Conservation (phyloP, 2,329 filamentous ascomycete genomes). For the Dactylonectria macrodidyma region DNA sequence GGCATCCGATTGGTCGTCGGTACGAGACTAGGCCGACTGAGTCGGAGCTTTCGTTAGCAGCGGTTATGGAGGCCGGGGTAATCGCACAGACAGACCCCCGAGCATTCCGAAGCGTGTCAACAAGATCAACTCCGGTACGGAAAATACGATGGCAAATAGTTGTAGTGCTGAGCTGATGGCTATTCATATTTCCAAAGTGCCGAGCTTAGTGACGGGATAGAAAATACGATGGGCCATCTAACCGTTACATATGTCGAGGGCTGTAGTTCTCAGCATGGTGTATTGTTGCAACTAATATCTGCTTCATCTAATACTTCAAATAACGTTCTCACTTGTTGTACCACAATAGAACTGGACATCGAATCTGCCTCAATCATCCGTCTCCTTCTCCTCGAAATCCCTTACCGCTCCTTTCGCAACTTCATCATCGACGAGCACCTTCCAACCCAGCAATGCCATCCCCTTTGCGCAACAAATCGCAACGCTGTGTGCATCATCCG, state of each 20-base stretch:
- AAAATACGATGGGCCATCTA: too few species aligned
- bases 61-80: background rate
- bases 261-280: too few species aligned
- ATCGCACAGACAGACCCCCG: background rate
- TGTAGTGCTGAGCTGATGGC: too few species aligned
- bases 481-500: slow-evolving; percentile 54
- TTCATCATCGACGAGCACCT: slow-evolving; percentile 46
- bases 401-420: slow-evolving; percentile 27
- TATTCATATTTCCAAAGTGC: too few species aligned
- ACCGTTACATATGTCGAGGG: too few species aligned
- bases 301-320: too few species aligned
- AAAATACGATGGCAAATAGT: too few species aligned
- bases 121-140: too few species aligned
- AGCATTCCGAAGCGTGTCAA: background rate
- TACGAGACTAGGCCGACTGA: background rate
- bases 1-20: background rate
- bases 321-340: too few species aligned
- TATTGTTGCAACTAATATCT: too few species aligned
- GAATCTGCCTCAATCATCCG: background rate
- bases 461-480: slow-evolving; percentile 61
- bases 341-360: too few species aligned
- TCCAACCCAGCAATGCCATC: slow-evolving; percentile 55
- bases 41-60: background rate
- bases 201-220: too few species aligned
- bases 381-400: slow-evolving; percentile 27